A percentile compares a stretch with the other conserved stretches of the same genome.
Conservation (phyloP, 768 basidiomycete species). For the Hypholoma fasciculare region DNA sequence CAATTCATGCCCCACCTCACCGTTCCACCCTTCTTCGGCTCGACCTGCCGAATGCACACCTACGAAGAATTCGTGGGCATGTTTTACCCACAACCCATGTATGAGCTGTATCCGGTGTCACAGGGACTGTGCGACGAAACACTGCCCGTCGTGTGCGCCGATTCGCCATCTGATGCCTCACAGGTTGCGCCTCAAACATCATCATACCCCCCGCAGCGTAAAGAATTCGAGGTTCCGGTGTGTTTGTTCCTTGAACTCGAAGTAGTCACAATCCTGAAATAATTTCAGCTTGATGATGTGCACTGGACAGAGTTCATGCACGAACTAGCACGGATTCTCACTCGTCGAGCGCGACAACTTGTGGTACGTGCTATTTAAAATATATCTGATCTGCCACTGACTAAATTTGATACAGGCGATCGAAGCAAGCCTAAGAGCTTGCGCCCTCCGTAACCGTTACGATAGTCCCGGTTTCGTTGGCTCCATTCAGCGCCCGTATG, state of each 20-base stretch:
- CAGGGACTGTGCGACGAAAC: not conserved
- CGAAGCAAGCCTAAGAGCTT: conserved; percentile 3
- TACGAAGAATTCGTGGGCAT: conserved; percentile 13
- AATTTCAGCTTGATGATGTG: too few species aligned
- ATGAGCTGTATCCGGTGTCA: not conserved
- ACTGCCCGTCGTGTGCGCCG: not conserved
- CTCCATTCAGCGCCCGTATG: conserved; percentile 38
- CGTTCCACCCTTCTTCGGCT: conserved; percentile 29
- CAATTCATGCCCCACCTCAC: conserved; percentile 35
- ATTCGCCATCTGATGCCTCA: too few species aligned
- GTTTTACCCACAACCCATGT: not conserved
- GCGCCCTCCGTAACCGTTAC: conserved; percentile 38
- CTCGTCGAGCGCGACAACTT: not conserved
- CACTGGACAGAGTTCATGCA: too few species aligned
- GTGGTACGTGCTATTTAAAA: not conserved
- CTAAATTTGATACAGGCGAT: not conserved
- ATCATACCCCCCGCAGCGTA: too few species aligned
- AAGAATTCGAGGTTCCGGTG: too few species aligned
- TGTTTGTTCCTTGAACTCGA: too few species aligned
- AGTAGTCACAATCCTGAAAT: too few species aligned
- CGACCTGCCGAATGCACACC: conserved; percentile 19
- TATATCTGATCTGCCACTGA: not conserved
- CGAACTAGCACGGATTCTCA: too few species aligned
- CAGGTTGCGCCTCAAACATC: too few species aligned
- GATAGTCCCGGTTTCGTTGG: conserved; percentile 28